Evolutionary conservation across 163 green algal genomes (phyloP).

Genomic region (Chlamydomonas reinhardtii): DNA sequence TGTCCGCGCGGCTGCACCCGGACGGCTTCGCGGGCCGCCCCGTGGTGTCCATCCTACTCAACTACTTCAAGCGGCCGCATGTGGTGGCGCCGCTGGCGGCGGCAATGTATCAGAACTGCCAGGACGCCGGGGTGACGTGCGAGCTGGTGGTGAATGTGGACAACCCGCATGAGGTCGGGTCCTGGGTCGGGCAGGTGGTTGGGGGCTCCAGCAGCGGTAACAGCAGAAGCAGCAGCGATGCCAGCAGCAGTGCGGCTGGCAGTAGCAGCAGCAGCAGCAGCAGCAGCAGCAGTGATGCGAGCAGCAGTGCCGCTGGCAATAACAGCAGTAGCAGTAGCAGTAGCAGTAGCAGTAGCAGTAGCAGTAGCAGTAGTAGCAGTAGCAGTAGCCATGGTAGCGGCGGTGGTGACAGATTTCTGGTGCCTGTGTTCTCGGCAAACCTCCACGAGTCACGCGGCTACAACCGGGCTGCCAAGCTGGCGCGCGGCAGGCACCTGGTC

Average conservation of each 20-base stretch:
- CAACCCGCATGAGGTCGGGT: slow-evolving; percentile 15
- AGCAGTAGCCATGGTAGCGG: too few species aligned
- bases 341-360: neutral
- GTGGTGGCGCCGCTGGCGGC: slow-evolving; percentile 14
- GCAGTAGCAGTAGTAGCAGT: neutral
- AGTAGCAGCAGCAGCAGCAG: neutral
- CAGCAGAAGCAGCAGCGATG: too few species aligned
- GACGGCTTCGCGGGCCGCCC: neutral
- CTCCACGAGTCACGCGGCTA: slow-evolving; percentile 53
- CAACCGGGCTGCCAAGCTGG: slow-evolving; percentile 46
- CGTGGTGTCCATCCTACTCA: slow-evolving; percentile 48
- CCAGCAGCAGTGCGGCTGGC: neutral
- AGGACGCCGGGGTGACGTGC: neutral
- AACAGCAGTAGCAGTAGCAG: too few species aligned
- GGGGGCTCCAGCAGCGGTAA: neutral
- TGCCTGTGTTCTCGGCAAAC: slow-evolving; percentile 56
- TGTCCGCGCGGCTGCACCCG: neutral
- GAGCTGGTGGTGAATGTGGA: slow-evolving; percentile 58
- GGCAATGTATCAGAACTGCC: neutral
- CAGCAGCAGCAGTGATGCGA: too few species aligned
- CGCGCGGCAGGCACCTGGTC: slow-evolving; percentile 46
- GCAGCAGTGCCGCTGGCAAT: neutral
- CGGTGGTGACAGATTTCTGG: slow-evolving; percentile 20
- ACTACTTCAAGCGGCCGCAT: slow-evolving; percentile 54
- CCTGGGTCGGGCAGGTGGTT: neutral